These are phyloP conservation scores for Eucalyptus erythrocorys DNA, from an alignment of 345 rosid species.

Conservation along the genomic window DNA sequence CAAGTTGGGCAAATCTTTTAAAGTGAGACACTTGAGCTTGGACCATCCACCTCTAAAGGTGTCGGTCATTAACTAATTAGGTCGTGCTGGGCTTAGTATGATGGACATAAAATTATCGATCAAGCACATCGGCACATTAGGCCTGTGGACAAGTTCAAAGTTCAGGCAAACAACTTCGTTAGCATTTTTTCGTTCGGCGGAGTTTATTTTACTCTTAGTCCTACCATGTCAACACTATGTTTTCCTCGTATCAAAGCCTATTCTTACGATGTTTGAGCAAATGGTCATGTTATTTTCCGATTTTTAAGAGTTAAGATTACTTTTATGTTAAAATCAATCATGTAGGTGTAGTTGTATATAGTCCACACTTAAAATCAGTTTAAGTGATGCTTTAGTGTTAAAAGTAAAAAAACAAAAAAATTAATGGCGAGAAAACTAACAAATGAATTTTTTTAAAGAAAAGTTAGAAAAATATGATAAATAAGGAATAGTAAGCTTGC, in stretches of 20 bases:
- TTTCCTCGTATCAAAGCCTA: not conserved
- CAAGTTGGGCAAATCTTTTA: not conserved
- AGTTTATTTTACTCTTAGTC: not conserved
- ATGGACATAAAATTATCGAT: no score
- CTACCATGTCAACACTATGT: not conserved
- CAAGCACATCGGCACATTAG: no score
- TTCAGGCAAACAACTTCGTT: not conserved
- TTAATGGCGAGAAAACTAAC: not conserved
- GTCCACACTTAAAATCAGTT: not conserved
- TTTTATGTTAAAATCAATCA: not conserved
- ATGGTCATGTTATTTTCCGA: rapidly evolving
- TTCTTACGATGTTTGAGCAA: not conserved
- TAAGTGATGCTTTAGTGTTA: not conserved
- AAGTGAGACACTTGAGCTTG: not conserved
- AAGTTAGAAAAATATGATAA: not conserved
- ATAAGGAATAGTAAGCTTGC: not conserved
- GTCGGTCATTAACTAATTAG: no score
- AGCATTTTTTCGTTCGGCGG: rapidly evolving
- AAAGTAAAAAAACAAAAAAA: not conserved
- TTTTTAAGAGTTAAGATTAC: not conserved
- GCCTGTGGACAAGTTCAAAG: not conserved
- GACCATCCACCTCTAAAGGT: no score
- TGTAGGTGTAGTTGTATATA: not conserved
- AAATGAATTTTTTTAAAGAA: not conserved
- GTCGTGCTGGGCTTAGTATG: no score